Base-by-base conservation (phyloP, 305 asterid genomes). In the Fraxinus sp. region DNA sequence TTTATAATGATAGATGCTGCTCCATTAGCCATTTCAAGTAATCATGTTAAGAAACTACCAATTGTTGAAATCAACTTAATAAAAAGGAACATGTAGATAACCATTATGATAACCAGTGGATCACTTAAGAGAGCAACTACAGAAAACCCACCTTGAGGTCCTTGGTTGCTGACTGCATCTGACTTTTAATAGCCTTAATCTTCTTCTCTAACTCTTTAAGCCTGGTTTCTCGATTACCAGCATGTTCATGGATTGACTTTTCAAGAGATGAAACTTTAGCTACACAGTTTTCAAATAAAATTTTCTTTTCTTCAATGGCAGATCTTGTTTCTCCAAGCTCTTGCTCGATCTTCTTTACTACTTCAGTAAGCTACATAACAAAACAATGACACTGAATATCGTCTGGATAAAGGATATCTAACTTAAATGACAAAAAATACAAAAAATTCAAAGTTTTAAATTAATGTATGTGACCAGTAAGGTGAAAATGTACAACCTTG, bases 151-250 rank as follows among this genome's bases (percentile, higher is more conserved):
- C 99, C 97, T 90, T 94, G 83, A 94, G 93, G 79, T 93, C 91
- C 84, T 92, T 89, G 33, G 93, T 90, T 76, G 94, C 93, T 82
- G 93, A 91, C 81, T 94, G 98, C 91, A 92, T 92, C 88, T 90
- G 90, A 85, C 88, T 84, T 87, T 89, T 93, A 35, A 90, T 78
- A 75, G 88, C 87, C 91, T 93, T 96, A 55, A 93, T 89, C 90
- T 85, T 92, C 87, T 92, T 94, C 88, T 96, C 98, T 75, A 96
- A 86, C 88, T 92, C 97, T 87, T 88, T 93, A 55, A 96, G 98
- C 85, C 92, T 91, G 79, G 84, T 84, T 86, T 93, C 98, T 85
- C 98, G 90, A 66, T 87, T 93, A 85, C 97, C 98, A 86, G 91
- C 91, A 84, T 93, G 98, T 55, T 92, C 94, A 66, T 85, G 90